phyloP scores from a whole-genome alignment of 1,139 yeast genomes.

The Yamadazyma sp. region DNA sequence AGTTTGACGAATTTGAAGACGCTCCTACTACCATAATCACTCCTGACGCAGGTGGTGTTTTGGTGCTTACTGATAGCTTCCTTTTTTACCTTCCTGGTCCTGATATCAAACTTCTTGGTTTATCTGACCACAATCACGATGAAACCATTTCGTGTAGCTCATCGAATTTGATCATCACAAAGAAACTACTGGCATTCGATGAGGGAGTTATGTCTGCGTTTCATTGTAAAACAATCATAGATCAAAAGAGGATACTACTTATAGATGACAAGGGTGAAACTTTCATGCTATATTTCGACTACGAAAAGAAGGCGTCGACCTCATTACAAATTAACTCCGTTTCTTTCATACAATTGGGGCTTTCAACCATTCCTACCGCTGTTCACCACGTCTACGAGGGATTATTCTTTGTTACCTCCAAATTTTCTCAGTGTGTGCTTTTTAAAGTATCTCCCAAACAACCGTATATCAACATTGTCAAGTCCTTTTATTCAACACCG shows the following conservation, averaged over 20 bases:
- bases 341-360: conserved; percentile 30
- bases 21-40: conserved; percentile 33
- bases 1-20: conserved; percentile 35
- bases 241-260: conserved; percentile 26
- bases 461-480: conserved; percentile 29
- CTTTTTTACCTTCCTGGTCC: conserved; percentile 34
- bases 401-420: conserved; percentile 34
- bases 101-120: conserved; percentile 12
- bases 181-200: conserved; percentile 8
- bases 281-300: conserved; percentile 25
- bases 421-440: conserved; percentile 32
- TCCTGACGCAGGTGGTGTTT: conserved; percentile 26
- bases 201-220: conserved; percentile 12
- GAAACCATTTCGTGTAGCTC: conserved; percentile 13
- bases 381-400: conserved; percentile 31
- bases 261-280: conserved; percentile 34
- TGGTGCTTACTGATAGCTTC: conserved; percentile 29
- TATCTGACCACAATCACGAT: conserved; percentile 14
- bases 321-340: conserved; percentile 20
- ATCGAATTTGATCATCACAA: conserved; percentile 15
- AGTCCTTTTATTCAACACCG: conserved; percentile 29
- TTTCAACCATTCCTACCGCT: conserved; percentile 26
- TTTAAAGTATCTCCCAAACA: conserved; percentile 27
- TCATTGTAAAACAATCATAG: conserved; percentile 21
- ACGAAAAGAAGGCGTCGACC: conserved; percentile 4